These are phyloP conservation scores for Gentiana macrophylla DNA, from an alignment of 257 asterid genomes.

Conservation along the genomic window DNA sequence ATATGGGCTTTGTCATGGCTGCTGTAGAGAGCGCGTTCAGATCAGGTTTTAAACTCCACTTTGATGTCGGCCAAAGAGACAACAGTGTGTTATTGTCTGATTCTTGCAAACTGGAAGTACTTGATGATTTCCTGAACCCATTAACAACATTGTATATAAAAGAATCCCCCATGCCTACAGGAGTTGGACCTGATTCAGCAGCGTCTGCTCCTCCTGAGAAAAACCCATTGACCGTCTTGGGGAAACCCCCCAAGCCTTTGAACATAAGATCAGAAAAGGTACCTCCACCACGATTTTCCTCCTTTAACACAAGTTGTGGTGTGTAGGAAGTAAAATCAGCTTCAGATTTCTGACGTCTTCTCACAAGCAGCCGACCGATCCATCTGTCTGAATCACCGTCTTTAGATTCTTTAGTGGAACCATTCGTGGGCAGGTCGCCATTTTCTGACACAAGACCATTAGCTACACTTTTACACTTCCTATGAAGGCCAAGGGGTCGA, in stretches of 20 bases:
- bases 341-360: conserved; percentile 48
- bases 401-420: conserved; percentile 25
- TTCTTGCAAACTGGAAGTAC: conserved; percentile 62
- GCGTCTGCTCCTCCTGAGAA: conserved; percentile 25
- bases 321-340: conserved; percentile 32
- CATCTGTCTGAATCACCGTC: conserved; percentile 31
- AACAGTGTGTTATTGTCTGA: conserved; percentile 39
- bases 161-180: conserved; percentile 43
- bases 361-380: conserved; percentile 34
- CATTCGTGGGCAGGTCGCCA: conserved; percentile 21
- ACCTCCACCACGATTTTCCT: conserved; percentile 34
- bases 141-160: conserved; percentile 18
- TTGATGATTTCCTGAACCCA: conserved; percentile 56
- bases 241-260: conserved; percentile 58
- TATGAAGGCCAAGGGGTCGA: conserved; percentile 37
- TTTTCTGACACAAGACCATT: conserved; percentile 36
- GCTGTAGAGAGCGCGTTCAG: conserved; percentile 55
- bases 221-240: conserved; percentile 42
- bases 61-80: conserved; percentile 51
- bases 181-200: conserved; percentile 32
- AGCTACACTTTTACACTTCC: conserved; percentile 56
- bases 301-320: conserved; percentile 54
- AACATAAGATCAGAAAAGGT: conserved; percentile 39
- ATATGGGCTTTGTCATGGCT: conserved; percentile 58
- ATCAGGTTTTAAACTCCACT: conserved; percentile 76